Percentiles rank a stretch among this genome's conserved stretches.
Evolutionary conservation across 192 early-diverging fungal genomes (phyloP).

Genomic region (Rhizoclosmatium sp.): DNA sequence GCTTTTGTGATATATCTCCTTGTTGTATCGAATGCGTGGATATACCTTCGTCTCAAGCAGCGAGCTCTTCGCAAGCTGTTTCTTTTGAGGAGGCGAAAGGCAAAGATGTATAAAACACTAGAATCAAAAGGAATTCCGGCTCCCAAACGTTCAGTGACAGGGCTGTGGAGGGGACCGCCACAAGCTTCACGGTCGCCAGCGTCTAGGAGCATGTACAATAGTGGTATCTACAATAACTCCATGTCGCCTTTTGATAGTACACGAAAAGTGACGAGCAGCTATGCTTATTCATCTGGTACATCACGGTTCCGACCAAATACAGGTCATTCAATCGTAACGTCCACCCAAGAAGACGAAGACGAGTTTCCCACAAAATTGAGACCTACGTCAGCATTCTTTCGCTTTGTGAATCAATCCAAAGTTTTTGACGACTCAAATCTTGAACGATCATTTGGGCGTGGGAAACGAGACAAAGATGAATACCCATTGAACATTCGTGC

Average conservation of each 20-base stretch:
- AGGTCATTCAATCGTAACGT: background rate
- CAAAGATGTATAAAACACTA: background rate
- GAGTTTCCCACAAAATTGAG: background rate
- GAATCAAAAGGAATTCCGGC: constrained; percentile 9
- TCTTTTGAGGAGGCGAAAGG: constrained; percentile 9
- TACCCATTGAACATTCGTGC: constrained; percentile 16
- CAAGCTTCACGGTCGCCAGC: background rate
- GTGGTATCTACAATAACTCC: background rate
- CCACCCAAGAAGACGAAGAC: constrained; percentile 11
- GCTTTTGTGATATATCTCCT: constrained; percentile 17
- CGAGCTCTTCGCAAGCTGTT: constrained; percentile 1
- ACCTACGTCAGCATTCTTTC: constrained; percentile 19
- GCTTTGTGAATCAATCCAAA: constrained; percentile 11
- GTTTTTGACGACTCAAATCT: background rate
- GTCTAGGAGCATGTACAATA: background rate
- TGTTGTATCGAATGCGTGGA: background rate
- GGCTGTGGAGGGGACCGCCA: constrained; percentile 18
- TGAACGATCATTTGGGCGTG: background rate
- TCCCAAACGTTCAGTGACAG: background rate
- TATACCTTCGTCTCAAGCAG: constrained; percentile 14
- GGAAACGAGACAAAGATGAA: background rate
- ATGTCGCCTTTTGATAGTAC: background rate
- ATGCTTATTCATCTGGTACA: background rate
- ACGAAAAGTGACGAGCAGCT: background rate
- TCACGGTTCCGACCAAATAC: constrained; percentile 3